phyloP scores from a whole-genome alignment of 306 rosid genomes.

The Rosa lucieae region DNA sequence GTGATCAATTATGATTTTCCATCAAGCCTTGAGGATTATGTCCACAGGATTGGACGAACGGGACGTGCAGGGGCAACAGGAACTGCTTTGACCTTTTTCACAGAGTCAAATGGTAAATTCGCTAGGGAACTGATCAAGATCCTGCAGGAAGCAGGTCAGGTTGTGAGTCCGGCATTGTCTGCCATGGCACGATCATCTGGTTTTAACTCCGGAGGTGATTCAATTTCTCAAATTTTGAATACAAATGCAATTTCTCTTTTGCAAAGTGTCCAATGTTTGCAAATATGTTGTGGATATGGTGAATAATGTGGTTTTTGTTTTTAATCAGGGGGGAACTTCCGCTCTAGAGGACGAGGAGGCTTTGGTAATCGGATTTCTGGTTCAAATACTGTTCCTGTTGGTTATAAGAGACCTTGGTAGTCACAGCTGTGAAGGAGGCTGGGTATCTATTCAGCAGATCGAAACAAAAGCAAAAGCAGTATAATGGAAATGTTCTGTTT shows the following conservation, averaged over 20 bases:
- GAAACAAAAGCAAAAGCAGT: neutral
- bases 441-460: neutral
- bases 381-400: constrained; percentile 68
- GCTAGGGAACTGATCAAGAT: constrained; percentile 77
- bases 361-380: constrained; percentile 73
- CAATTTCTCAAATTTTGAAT: neutral
- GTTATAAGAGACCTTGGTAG: constrained; percentile 62
- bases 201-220: constrained; percentile 60
- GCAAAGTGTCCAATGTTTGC: neutral
- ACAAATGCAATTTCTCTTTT: neutral
- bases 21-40: constrained; percentile 89
- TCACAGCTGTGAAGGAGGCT: neutral
- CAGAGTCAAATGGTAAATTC: constrained; percentile 68
- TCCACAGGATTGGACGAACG: constrained; percentile 95
- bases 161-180: constrained; percentile 60
- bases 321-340: constrained; percentile 59
- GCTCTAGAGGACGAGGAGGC: constrained; percentile 80
- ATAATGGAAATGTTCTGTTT: neutral
- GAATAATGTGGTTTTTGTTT: constrained; percentile 11
- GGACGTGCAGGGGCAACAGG: constrained; percentile 99
- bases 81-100: constrained; percentile 80
- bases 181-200: constrained; percentile 61
- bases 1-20: constrained; percentile 98
- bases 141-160: constrained; percentile 82
- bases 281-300: neutral